Evolutionary conservation across 2,329 filamentous ascomycete genomes (phyloP), one percentile per base, ranked within the genome.

Genomic region (Penicillium aurantiogriseum): DNA sequence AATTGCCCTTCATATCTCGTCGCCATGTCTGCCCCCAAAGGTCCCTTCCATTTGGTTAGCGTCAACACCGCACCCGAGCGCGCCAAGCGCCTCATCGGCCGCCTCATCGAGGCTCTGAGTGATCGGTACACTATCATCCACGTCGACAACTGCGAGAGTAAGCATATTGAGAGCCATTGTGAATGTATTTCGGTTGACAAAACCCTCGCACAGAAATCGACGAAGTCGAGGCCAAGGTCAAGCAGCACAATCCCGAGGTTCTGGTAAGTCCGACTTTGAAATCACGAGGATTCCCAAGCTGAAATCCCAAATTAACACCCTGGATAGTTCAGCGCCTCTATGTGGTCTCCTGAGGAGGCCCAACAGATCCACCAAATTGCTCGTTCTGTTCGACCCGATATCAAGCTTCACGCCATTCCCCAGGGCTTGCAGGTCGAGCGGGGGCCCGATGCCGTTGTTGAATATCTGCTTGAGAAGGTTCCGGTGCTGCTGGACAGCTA

Each of bases 61-160:
- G 85, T 89, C 63, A 89, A 89, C 74, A 88, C 82, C 1, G 85
- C 82, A 2, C 86, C 87, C 0, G 86, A 88, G 61, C 79, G 86
- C 55, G 87, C 87, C 35, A 83, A 85, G 73, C 74, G 77, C 8
- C 73, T 90, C 35, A 83, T 88, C 65, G 86, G 86, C 11, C 80
- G 83, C 0, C 72, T 90, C 38, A 78, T 82, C 11, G 83, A 87
- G 55, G 81, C 79, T 13, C 72, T 90, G 33, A 86, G 85, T 69
- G 85, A 87, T 54, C 76, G 75, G 39, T 89, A 88, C 71, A 83
- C 79, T 1, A 88, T 90, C 62, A 76, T 81, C 38, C 79, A 89
- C 68, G 79, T 82, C 25, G 85, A 78, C 36, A 89, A 90, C 69
- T 84, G 81, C 65, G 80, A 83, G 42, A 82, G 85, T 88, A 71